Base-by-base conservation (phyloP, 306 rosid genomes). In the Quercus aquifolioides region DNA sequence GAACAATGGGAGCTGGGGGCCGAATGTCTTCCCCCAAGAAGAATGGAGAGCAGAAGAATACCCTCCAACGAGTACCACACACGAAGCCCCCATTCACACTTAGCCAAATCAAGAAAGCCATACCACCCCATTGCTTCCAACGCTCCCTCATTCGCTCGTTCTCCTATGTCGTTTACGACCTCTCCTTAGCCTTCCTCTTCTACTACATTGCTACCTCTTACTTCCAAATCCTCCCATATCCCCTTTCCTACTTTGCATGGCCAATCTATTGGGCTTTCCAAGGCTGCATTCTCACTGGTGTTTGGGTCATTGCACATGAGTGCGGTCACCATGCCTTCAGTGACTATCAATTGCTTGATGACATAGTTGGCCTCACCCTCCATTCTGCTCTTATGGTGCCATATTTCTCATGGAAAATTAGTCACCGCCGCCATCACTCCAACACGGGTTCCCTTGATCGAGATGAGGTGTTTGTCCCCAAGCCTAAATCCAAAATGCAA, bases 321-420 rank as follows among this genome's bases (percentile, higher is more conserved):
- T 93, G 97, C 73, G 94, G 97, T 17, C 98, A 91, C 84, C 94
- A 90, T 56, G 98, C 97, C 73, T 93, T 93, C 30, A 88, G 97
- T 58, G 87, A 90, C 20, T 83, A 88, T 81, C 97, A 90, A 56
- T 59, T 63, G 77, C 69, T 91, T 1, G 97, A 93, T 58, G 92
- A 91, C 78, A 4, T 55, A 0, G 85, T 91, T 2, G 97, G 98
- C 72, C 79, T 91, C 15, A 26, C 65, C 80, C 89, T 93, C 72
- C 98, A 90, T 75, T 78, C 94, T 2, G 33, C 72, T 9, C 87
- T 91, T 17, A 23, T 93, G 11, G 94, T 87, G 74, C 98, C 92
- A 3, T 93, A 87, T 82, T 93, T 93, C 80, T 91, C 98, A 1
- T 90, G 94, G 89, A 94, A 94, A 71, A 65, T 83, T 55, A 90